Conservation (phyloP, 192 early-diverging fungal species). For the Gonapodya sp. region DNA sequence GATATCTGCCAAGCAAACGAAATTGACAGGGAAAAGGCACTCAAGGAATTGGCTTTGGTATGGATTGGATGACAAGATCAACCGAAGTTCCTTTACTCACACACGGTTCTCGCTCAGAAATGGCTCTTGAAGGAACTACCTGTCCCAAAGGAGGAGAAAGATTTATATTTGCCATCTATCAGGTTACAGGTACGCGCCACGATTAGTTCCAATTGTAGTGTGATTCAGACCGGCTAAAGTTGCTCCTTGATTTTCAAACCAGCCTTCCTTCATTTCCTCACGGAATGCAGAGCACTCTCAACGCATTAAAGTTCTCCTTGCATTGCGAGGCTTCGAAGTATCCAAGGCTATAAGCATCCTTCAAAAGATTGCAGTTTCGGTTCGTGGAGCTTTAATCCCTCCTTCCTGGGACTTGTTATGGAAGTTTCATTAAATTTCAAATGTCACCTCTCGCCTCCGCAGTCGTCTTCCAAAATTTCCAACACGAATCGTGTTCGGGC, state of each 20-base stretch:
- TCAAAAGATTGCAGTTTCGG: slow-evolving; percentile 30
- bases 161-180: slow-evolving; percentile 31
- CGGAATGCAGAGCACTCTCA: slow-evolving; percentile 20
- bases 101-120: not conserved
- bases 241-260: too few species aligned
- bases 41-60: slow-evolving; percentile 22
- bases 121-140: not conserved
- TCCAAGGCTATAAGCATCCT: slow-evolving; percentile 29
- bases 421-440: not conserved
- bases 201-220: not conserved
- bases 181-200: slow-evolving; percentile 21
- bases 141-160: slow-evolving; percentile 17
- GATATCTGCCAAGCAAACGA: slow-evolving; percentile 29
- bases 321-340: slow-evolving; percentile 28
- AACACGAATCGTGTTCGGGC: slow-evolving; percentile 50
- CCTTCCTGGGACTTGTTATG: not conserved
- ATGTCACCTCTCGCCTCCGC: not conserved
- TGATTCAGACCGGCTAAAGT: not conserved
- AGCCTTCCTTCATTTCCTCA: not conserved
- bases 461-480: slow-evolving; percentile 24
- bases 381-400: not conserved
- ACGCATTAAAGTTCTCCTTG: slow-evolving; percentile 40
- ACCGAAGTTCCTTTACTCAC: not conserved
- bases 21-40: slow-evolving; percentile 28
- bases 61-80: too few species aligned